Conservation (phyloP, 148 eudicot genomes). For the Rhododendron simsii region DNA sequence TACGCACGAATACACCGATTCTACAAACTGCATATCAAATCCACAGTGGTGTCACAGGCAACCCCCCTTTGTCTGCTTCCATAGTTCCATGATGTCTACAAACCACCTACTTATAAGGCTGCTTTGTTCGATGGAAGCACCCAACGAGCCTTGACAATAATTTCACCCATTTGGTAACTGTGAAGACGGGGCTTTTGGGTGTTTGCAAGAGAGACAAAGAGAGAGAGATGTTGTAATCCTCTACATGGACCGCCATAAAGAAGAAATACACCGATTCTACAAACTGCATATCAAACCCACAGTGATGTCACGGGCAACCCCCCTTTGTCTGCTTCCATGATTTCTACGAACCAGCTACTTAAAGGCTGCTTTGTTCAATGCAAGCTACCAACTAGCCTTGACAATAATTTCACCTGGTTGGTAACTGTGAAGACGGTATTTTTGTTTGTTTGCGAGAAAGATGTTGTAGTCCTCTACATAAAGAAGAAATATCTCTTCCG, state of each 20-base stretch:
- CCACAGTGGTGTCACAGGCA: not conserved
- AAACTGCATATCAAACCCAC: too few species aligned
- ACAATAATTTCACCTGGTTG: not conserved
- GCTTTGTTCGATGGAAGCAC: not conserved
- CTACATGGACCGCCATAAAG: not conserved
- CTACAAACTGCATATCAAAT: not conserved
- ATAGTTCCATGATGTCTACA: not conserved
- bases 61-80: not conserved
- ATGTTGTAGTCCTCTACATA: not conserved
- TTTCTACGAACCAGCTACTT: not conserved
- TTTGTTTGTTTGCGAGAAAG: not conserved
- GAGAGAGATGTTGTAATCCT: not conserved
- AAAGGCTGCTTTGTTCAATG: not conserved
- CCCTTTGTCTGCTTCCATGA: not conserved
- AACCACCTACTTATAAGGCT: not conserved
- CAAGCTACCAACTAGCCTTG: not conserved
- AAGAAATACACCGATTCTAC: not conserved
- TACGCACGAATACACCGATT: not conserved
- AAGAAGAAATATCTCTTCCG: not conserved
- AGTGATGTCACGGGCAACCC: not conserved
- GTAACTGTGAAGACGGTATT: not conserved
- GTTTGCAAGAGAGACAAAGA: too few species aligned
- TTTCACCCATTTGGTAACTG: not conserved
- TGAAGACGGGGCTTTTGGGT: not conserved
- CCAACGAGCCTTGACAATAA: not conserved